These are phyloP conservation scores for Sporothrix pseudoabietina DNA, from an alignment of 2,329 filamentous ascomycete species.

Conservation along the genomic window DNA sequence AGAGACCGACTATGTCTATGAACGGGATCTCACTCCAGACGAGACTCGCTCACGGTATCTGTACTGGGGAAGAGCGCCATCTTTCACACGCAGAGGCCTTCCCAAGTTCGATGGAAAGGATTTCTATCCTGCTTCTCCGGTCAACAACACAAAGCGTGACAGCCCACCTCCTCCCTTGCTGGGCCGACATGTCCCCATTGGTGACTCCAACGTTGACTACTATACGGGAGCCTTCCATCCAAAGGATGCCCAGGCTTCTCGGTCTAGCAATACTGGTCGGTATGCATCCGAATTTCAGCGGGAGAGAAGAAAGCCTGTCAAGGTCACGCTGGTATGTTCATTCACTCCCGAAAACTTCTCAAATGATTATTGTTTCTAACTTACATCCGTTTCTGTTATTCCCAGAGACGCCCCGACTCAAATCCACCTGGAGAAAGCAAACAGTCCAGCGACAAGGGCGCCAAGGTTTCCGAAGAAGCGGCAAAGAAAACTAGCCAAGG, in stretches of 20 bases:
- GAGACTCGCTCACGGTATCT: constrained; percentile 61
- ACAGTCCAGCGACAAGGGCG: not conserved
- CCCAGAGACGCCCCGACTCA: constrained; percentile 26
- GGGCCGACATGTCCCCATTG: constrained; percentile 18
- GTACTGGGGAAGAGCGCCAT: constrained; percentile 62
- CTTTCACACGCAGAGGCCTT: constrained; percentile 53
- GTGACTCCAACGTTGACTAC: constrained; percentile 21
- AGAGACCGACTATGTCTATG: constrained; percentile 56
- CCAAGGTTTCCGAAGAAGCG: not conserved
- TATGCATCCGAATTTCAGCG: constrained; percentile 20
- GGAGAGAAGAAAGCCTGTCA: constrained; percentile 29
- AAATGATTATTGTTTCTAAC: not conserved
- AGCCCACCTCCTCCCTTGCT: not conserved
- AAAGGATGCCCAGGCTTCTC: not conserved
- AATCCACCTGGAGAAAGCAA: not conserved
- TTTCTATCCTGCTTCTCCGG: constrained; percentile 61
- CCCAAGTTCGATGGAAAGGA: constrained; percentile 67
- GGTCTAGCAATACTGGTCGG: not conserved
- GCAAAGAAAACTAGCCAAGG: not conserved
- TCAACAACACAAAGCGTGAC: not conserved
- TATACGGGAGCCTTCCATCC: not conserved
- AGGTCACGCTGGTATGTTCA: constrained; percentile 33
- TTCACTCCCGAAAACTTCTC: not conserved
- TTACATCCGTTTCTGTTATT: no score
- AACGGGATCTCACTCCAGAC: constrained; percentile 59